phyloP scores from a whole-genome alignment of 2,329 filamentous ascomycete genomes.

The Trichophyton mentagrophytes region DNA sequence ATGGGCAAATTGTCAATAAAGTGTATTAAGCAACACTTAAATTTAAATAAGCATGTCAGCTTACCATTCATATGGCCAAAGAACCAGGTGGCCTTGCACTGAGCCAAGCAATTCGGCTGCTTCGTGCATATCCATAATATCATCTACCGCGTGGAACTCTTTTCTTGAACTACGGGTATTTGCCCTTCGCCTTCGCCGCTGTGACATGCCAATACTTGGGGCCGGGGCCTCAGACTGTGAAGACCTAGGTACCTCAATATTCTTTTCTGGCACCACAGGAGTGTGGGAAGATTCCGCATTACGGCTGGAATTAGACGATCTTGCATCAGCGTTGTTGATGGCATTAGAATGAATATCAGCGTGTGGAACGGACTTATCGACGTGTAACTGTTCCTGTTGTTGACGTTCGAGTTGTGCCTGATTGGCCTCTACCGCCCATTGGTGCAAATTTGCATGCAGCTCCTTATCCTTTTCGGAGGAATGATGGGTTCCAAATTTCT shows the following conservation, averaged over 20 bases:
- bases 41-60: slow-evolving; percentile 14
- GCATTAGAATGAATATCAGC: slow-evolving; percentile 17
- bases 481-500: slow-evolving; percentile 17
- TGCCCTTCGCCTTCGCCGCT: slow-evolving; percentile 31
- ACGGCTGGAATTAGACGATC: slow-evolving; percentile 16
- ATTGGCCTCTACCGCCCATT: slow-evolving; percentile 24
- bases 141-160: slow-evolving; percentile 48
- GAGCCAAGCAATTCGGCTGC: slow-evolving; percentile 70
- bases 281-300: slow-evolving; percentile 17
- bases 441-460: slow-evolving; percentile 25
- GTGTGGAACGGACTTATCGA: slow-evolving; percentile 22
- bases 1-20: background rate
- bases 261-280: slow-evolving; percentile 18
- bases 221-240: slow-evolving; percentile 25
- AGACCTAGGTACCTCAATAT: slow-evolving; percentile 21
- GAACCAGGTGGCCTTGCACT: slow-evolving; percentile 76
- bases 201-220: slow-evolving; percentile 29
- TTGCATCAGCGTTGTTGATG: slow-evolving; percentile 34
- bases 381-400: slow-evolving; percentile 20
- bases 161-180: slow-evolving; percentile 36
- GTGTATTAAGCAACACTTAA: background rate
- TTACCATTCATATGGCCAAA: slow-evolving; percentile 88
- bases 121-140: slow-evolving; percentile 60
- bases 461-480: slow-evolving; percentile 10
- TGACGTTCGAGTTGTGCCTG: slow-evolving; percentile 24